phyloP scores from a whole-genome alignment of 2,329 filamentous ascomycete species.

The Didymella lethalis region DNA sequence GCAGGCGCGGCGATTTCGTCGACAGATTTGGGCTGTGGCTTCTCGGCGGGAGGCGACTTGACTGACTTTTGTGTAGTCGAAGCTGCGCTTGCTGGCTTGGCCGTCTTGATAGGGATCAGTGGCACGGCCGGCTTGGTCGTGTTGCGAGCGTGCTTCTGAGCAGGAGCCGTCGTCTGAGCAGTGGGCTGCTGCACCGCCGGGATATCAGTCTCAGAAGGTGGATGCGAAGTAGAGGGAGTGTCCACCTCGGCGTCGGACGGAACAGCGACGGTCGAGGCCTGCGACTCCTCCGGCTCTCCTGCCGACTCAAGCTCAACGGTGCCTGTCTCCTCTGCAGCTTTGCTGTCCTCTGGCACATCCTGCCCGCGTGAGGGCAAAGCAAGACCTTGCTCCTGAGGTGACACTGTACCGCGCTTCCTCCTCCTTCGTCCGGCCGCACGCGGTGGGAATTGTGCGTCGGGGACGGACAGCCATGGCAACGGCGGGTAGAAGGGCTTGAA shows the following conservation, averaged over 20 bases:
- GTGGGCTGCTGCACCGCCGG: constrained; percentile 62
- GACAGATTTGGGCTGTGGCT: constrained; percentile 26
- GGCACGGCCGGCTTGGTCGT: constrained; percentile 60
- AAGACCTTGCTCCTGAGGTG: constrained; percentile 50
- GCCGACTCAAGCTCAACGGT: constrained; percentile 52
- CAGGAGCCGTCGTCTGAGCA: constrained; percentile 42
- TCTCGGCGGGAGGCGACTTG: constrained; percentile 36
- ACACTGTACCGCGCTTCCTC: constrained; percentile 53
- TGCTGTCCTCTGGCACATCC: constrained; percentile 25
- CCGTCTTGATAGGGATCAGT: constrained; percentile 59
- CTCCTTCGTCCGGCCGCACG: constrained; percentile 57
- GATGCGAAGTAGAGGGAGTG: constrained; percentile 66
- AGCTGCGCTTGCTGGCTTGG: constrained; percentile 47
- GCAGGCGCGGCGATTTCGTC: constrained; percentile 19
- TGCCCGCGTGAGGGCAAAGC: constrained; percentile 62
- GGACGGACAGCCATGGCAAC: constrained; percentile 68
- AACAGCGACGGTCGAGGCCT: constrained; percentile 55
- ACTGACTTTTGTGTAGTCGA: constrained; percentile 49
- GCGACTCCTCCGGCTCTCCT: constrained; percentile 50
- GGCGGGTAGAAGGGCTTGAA: constrained; percentile 60
- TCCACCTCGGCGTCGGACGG: constrained; percentile 59
- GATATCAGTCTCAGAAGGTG: constrained; percentile 64
- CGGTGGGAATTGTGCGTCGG: constrained; percentile 62
- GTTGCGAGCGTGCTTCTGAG: constrained; percentile 51
- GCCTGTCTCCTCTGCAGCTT: constrained; percentile 23